Evolutionary conservation across 2,329 filamentous ascomycete genomes (phyloP).

Genomic region (Cryphonectria parasitica): DNA sequence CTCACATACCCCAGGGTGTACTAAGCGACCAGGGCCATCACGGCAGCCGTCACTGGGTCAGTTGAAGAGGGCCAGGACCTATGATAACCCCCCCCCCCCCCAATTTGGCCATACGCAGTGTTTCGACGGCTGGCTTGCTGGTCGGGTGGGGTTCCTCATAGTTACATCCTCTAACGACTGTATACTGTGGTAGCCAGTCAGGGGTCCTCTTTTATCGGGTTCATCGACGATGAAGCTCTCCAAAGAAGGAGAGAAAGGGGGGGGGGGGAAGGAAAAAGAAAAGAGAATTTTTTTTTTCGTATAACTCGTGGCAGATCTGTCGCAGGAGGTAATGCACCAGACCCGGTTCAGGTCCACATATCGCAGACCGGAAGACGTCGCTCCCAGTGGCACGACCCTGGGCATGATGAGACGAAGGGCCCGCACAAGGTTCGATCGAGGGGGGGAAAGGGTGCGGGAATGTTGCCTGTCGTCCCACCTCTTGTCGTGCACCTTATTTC

Average conservation of each 20-base stretch:
- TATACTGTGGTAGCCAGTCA: neutral
- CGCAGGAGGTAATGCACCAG: constrained; percentile 33
- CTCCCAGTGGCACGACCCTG: constrained; percentile 31
- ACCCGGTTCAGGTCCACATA: constrained; percentile 31
- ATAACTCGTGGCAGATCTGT: constrained; percentile 17
- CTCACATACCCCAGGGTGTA: neutral
- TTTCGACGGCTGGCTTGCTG: neutral
- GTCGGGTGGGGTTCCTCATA: neutral
- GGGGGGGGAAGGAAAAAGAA: neutral
- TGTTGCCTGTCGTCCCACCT: constrained; percentile 16
- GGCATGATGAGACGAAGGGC: constrained; percentile 34
- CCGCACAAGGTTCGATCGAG: neutral
- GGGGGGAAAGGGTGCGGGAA: constrained; percentile 3
- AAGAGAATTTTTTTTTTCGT: neutral
- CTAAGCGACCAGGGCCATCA: neutral
- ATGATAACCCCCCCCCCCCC: neutral
- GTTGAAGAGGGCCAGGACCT: neutral
- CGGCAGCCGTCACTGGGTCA: neutral
- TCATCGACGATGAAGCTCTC: neutral
- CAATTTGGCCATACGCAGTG: neutral
- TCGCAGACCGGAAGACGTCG: constrained; percentile 33
- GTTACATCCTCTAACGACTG: neutral
- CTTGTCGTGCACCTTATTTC: constrained; percentile 20
- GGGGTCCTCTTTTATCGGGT: neutral
- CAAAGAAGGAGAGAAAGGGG: neutral